Evolutionary conservation across 345 rosid genomes (phyloP).

Genomic region (Salix exigua): DNA sequence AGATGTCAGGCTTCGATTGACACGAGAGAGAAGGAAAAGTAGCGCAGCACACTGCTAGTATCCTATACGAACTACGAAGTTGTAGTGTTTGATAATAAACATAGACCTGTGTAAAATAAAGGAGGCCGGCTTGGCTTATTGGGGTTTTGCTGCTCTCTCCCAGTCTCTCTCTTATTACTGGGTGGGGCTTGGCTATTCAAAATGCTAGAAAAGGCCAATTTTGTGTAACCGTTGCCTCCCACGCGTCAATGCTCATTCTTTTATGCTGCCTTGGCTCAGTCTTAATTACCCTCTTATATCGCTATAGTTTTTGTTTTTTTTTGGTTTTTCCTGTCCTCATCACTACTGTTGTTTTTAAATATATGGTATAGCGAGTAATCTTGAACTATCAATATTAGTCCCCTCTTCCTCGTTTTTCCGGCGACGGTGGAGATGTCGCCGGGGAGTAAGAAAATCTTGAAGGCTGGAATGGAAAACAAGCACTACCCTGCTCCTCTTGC

Average conservation of each 20-base stretch:
- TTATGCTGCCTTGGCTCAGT: conserved; percentile 26
- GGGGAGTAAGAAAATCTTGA: conserved; percentile 28
- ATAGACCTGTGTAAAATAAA: conserved; percentile 20
- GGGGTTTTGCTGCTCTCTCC: no score
- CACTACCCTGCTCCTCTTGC: conserved; percentile 67
- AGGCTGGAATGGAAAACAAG: conserved; percentile 23
- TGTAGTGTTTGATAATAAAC: conserved; percentile 24
- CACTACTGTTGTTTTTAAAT: background rate
- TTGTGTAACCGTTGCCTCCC: conserved; percentile 59
- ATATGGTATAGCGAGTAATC: no score
- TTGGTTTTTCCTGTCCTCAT: background rate
- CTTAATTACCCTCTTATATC: conserved; percentile 46
- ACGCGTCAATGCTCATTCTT: conserved; percentile 34
- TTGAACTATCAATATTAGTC: background rate
- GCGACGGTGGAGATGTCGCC: conserved; percentile 39
- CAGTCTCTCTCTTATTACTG: background rate
- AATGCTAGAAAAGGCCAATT: conserved; percentile 56
- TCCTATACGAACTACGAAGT: no score
- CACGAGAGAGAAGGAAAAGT: conserved; percentile 16
- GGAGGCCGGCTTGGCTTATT: background rate
- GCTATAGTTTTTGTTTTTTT: background rate
- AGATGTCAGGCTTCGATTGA: conserved; percentile 44
- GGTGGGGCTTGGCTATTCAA: conserved; percentile 26
- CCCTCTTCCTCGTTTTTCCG: conserved; percentile 8
- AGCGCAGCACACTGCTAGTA: background rate